A percentile compares a stretch with the other conserved stretches of the same genome.
phyloP scores from a whole-genome alignment of 768 basidiomycete genomes.

The Pluteus cervinus region DNA sequence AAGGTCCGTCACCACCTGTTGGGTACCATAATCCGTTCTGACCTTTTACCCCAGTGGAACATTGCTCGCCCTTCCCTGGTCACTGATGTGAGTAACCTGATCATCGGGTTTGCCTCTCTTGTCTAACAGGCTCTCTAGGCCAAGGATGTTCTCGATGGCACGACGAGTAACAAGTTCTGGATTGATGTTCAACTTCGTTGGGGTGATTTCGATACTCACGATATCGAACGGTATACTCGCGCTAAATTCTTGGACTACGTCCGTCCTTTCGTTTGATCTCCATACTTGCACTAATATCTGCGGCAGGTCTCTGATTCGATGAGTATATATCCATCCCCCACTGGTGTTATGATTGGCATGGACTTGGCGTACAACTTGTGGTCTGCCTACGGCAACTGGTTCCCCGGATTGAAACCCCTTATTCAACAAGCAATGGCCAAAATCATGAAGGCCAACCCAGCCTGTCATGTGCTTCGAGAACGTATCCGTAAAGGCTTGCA shows the following conservation, averaged over 20 bases:
- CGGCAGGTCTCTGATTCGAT: constrained; percentile 85
- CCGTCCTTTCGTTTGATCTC: constrained; percentile 16
- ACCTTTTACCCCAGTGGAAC: constrained; percentile 66
- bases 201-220: constrained; percentile 99
- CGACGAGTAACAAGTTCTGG: constrained; percentile 98
- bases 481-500: constrained; percentile 98
- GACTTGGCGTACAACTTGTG: constrained; percentile 97
- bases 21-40: background rate
- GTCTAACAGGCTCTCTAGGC: constrained; percentile 35
- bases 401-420: constrained; percentile 97
- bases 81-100: constrained; percentile 62
- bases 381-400: constrained; percentile 99
- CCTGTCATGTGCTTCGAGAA: constrained; percentile 94
- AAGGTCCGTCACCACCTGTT: constrained; percentile 38
- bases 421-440: constrained; percentile 99
- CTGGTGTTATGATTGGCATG: constrained; percentile 98
- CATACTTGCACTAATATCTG: constrained; percentile 4
- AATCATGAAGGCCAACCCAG: constrained; percentile 99
- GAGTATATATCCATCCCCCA: constrained; percentile 99
- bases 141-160: constrained; percentile 96
- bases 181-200: constrained; percentile 92
- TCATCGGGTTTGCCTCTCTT: background rate
- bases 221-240: constrained; percentile 97
- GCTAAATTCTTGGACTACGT: constrained; percentile 99
- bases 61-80: constrained; percentile 93